These are phyloP conservation scores for Codiaeum variegatum DNA, from an alignment of 441 rosid genomes.

Conservation along the genomic window DNA sequence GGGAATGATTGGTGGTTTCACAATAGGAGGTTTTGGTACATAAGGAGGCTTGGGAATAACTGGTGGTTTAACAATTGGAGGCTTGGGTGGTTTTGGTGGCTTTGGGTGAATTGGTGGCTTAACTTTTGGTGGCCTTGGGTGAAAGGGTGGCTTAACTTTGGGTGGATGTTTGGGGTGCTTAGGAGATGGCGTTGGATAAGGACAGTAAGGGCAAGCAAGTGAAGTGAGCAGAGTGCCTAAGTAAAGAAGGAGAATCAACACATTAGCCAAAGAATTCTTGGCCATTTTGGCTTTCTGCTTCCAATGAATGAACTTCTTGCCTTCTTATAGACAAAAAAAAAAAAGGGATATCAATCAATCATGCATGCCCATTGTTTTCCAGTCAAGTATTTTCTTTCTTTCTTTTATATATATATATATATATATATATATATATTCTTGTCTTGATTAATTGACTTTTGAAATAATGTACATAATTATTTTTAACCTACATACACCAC, in stretches of 20 bases:
- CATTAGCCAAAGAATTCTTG: slow-evolving; percentile 4
- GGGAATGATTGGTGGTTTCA: slow-evolving; percentile 1
- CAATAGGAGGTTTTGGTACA: slow-evolving; percentile 19
- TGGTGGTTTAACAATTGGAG: slow-evolving; percentile 19
- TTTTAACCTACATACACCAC: too few relatives aligned
- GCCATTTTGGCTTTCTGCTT: slow-evolving; percentile 18
- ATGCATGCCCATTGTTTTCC: too few relatives aligned
- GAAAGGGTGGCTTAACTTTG: slow-evolving; percentile 25
- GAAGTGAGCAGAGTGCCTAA: slow-evolving; percentile 28
- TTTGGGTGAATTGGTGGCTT: slow-evolving; percentile 25
- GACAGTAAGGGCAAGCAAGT: slow-evolving; percentile 48
- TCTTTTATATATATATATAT: too few relatives aligned
- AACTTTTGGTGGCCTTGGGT: slow-evolving; percentile 23
- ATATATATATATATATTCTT: too few relatives aligned
- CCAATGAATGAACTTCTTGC: neutral
- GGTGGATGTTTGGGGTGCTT: slow-evolving; percentile 12
- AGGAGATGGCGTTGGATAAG: slow-evolving; percentile 35
- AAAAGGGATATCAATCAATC: neutral
- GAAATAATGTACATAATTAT: too few relatives aligned
- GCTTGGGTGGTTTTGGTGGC: slow-evolving; percentile 24
- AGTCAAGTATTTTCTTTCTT: too few relatives aligned
- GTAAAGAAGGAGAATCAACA: slow-evolving; percentile 30
- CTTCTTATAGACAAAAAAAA: neutral
- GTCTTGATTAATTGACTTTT: too few relatives aligned
- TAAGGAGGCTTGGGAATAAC: slow-evolving; percentile 23